Base-by-base conservation (phyloP, 2,329 filamentous ascomycete genomes). In the Hypoxylon sp. region DNA sequence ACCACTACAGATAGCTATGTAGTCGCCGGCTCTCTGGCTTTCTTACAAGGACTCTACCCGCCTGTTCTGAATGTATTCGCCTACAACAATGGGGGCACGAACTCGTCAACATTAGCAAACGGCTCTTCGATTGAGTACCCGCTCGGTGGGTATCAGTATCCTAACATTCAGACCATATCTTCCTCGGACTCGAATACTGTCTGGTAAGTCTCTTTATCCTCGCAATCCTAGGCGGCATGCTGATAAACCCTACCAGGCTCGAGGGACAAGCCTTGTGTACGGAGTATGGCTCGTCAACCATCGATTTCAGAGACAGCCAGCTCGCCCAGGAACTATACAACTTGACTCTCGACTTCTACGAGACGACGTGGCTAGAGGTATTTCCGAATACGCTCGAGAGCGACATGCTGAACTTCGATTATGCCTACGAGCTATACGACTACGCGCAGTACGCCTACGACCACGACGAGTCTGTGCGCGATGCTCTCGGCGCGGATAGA, bases 11-110 rank as follows among this genome's bases (percentile, higher is more conserved):
- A 83, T 52, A 74, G 77, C 24, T 83, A 79, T 71, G 72, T 94
- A 30, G 85, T 88, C 53, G 88, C 85, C 63, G 88, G 91, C 2
- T 92, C 91, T 32, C 80, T 86, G 53, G 92, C 89, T 0, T 96
- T 97, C 77, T 79, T 95, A 70, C 93, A 97, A 75, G 93, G 90
- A 4, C 81, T 97, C 3, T 97, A 97, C 73, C 93, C 93, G 2
- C 91, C 92, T 0, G 83, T 85, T 0, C 81, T 82, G 3, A 63
- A 71, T 8, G 67, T 71, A 0, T 79, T 78, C 30, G 71, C 76
- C 5, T 72, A 75, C 4, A 74, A 80, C 1, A 73, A 72, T 11
- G 77, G 75, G 3, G 75, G 74, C 20, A 46, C 62, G 8, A 73
- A 75, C 34, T 79, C 84, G 11, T 81, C 86, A 65, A 85, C 82